Evolutionary conservation across 208 protist genomes (phyloP), one percentile per base, ranked within the genome.

Genomic region (Novymonas esmeraldas): DNA sequence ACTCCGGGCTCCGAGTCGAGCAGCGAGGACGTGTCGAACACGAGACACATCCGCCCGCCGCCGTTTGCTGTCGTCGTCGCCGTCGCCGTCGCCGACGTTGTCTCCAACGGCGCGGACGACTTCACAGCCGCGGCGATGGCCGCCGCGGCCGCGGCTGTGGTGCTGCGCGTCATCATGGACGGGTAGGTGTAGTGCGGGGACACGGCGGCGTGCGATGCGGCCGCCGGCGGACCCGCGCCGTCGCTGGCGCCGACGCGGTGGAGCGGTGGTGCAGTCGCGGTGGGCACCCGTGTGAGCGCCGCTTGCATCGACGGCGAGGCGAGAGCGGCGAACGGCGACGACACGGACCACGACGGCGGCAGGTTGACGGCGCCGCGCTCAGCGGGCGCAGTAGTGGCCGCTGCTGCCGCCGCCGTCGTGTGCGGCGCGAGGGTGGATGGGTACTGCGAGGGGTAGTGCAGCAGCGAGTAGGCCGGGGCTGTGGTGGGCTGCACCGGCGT

Each of bases 21-120:
- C 2, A 95, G 59, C 36, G 79, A 82, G 55, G 69, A 85, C 10
- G 90, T 95, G 72, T 95, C 90, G 28, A 95, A 87, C 11, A 95
- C 87, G 24, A 93, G 20, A 61, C 75, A 78, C 39, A 65, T 33
- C 49, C 52, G 9, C 2, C 41, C 46, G 14, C 56, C 28, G 24
- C 36, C 48, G 62, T 20, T 28, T 34, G 56, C 38, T 62, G 56
- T 22, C 24, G 39, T 14, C 11, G 41, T 4, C 18, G 28, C 34
- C n/a, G 34, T 29, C 6, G 34, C 18, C 6, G 34, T 3, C 18
- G 31, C 20, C 54, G 36, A 18, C 5, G 39, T 44, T 36, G 0
- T 4, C 13, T 44, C 44, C 10, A 2, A 9, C 51, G 33, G n/a
- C 41, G 51, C 51, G 11, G 16, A n/a, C 54, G 0, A 2, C 13